phyloP scores from a whole-genome alignment of 73 alveolate species.

The Paramecium bursaria region DNA sequence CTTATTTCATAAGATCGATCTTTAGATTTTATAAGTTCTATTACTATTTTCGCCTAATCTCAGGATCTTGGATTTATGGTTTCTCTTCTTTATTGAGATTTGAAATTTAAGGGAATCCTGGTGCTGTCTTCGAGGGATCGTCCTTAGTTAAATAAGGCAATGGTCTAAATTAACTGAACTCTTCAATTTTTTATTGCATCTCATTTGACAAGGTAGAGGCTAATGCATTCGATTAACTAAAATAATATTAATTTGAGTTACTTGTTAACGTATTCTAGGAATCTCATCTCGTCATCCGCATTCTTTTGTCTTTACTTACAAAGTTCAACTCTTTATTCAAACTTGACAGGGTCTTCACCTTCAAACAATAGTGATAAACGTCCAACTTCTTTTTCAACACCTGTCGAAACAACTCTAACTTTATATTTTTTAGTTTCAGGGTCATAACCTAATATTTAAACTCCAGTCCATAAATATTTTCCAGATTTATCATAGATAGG shows the following conservation, averaged over 20 bases:
- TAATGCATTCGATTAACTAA: neutral
- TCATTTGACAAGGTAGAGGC: slow-evolving; percentile 3
- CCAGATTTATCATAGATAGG: slow-evolving; percentile 30
- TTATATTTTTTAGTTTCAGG: slow-evolving; percentile 20
- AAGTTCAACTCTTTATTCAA: slow-evolving; percentile 69
- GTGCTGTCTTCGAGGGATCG: slow-evolving; percentile 43
- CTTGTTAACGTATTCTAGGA: slow-evolving; percentile 11
- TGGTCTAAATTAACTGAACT: neutral
- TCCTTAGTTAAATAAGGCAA: slow-evolving; percentile 33
- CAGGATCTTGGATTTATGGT: slow-evolving; percentile 16
- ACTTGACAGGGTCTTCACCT: slow-evolving; percentile 58
- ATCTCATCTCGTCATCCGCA: slow-evolving; percentile 69
- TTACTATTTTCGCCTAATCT: slow-evolving; percentile 16
- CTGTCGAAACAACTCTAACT: slow-evolving; percentile 16
- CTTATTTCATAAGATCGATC: slow-evolving; percentile 34
- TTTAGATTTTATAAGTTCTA: neutral
- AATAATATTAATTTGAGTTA: too few species aligned
- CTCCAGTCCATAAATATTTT: slow-evolving; percentile 66
- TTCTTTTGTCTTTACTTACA: slow-evolving; percentile 64
- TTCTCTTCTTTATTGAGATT: neutral
- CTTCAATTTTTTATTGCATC: slow-evolving; percentile 37
- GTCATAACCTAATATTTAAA: slow-evolving; percentile 46
- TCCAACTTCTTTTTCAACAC: slow-evolving; percentile 41
- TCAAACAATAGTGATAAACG: slow-evolving; percentile 54
- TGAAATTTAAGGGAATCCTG: slow-evolving; percentile 22